Evolutionary conservation across 768 basidiomycete genomes (phyloP).

Genomic region (Hypsizygus marmoreus): DNA sequence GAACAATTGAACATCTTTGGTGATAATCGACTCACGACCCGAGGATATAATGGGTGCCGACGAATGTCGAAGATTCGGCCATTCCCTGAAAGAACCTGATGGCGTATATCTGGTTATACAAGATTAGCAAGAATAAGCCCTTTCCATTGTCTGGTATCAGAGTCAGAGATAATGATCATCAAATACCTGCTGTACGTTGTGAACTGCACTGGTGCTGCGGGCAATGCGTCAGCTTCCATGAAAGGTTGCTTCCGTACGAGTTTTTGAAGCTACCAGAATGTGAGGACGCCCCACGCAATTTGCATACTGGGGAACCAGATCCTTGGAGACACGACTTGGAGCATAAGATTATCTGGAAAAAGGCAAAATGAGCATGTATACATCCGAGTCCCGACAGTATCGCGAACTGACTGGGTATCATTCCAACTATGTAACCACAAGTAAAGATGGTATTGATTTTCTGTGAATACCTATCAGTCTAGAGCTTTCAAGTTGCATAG

Average conservation of each 20-base stretch:
- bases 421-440: slow-evolving; percentile 75
- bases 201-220: slow-evolving; percentile 54
- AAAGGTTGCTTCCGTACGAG: neutral
- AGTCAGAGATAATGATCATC: neutral
- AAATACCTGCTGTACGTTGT: slow-evolving; percentile 55
- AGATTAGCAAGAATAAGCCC: neutral
- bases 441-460: slow-evolving; percentile 73
- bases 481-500: neutral
- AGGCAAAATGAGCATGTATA: neutral
- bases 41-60: slow-evolving; percentile 72
- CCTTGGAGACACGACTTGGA: slow-evolving; percentile 62
- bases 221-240: slow-evolving; percentile 4
- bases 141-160: too few relatives aligned
- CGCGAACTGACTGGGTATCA: slow-evolving; percentile 60
- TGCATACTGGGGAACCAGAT: slow-evolving; percentile 71
- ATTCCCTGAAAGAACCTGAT: slow-evolving; percentile 76
- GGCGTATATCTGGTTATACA: slow-evolving; percentile 51
- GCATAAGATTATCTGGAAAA: slow-evolving; percentile 60
- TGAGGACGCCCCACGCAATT: slow-evolving; percentile 65
- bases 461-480: slow-evolving; percentile 28
- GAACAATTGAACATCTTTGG: neutral
- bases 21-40: slow-evolving; percentile 53
- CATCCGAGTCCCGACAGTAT: neutral
- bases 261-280: slow-evolving; percentile 50
- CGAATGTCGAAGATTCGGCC: slow-evolving; percentile 75